Base-by-base conservation (phyloP, 2,329 filamentous ascomycete genomes). In the Zopfia rhizophila region DNA sequence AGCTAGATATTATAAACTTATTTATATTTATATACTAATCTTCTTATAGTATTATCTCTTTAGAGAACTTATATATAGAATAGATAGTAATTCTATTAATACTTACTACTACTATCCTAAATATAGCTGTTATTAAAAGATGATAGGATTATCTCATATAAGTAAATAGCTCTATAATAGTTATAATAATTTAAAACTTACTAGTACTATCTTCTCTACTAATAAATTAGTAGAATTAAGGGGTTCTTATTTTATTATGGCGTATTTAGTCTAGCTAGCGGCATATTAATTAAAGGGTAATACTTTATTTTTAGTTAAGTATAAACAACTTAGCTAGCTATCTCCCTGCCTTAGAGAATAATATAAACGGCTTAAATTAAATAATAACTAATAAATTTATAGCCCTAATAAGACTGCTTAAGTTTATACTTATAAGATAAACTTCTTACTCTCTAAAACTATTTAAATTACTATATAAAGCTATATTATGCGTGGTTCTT, bases 21-120 rank as follows among this genome's bases (percentile, higher is more conserved):
- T 7, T 5, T 16, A 12, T n/a, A n/a, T n/a, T n/a, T n/a, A n/a
- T n/a, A n/a, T n/a, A n/a, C n/a, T n/a, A n/a, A n/a, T n/a, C n/a
- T n/a, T n/a, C n/a, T n/a, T n/a, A n/a, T n/a, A n/a, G n/a, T 18
- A 24, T 29, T 3, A 3, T 37, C 28, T 44, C 31, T 21, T 36
- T 28, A 7, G 14, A 44, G 2, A 44, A 17, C 18, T 37, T 37
- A 16, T 21, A 44, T 11, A 24, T 32, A 16, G 17, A 19, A 23
- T 44, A 14, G 40, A 44, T 44, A 8, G 40, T 44, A 14, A 44
- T 30, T 8, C 40, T 17, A 19, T 44, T 37, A 19, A 44, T 37
- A 13, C 16, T 37, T 29, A 19, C 25, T 12, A 25, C 40, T 37
- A 21, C 32, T n/a, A 32, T 33, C 6, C 38, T 22, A 7, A 18